phyloP scores from a whole-genome alignment of 139 green algal species.

The Auxenochlorella pyrenoidosa region DNA sequence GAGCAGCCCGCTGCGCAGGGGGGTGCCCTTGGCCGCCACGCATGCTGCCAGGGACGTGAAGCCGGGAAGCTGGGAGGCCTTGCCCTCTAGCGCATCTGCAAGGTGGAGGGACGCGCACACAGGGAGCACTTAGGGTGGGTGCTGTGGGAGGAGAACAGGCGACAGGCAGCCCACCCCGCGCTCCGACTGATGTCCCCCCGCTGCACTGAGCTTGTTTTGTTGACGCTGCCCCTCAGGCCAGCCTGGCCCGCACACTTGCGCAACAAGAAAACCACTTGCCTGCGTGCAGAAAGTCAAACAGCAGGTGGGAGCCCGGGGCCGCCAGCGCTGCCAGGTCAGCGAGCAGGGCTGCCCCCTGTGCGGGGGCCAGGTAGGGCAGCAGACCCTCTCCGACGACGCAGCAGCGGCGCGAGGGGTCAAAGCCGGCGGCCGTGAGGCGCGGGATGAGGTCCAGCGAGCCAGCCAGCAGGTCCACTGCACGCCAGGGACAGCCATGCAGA shows the following conservation, averaged over 20 bases:
- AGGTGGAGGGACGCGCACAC: not conserved
- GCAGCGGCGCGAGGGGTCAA: constrained; percentile 22
- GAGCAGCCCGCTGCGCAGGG: constrained; percentile 15
- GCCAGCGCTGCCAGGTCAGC: constrained; percentile 21
- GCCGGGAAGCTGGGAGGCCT: not conserved
- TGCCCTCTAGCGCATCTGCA: constrained; percentile 12
- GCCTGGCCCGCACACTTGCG: no score
- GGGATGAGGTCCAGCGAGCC: constrained; percentile 13
- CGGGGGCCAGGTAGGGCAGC: constrained; percentile 14
- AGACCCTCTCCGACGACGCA: constrained; percentile 18
- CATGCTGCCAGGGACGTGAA: constrained; percentile 19
- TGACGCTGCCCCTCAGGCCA: no score
- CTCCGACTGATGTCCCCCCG: no score
- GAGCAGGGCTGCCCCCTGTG: not conserved
- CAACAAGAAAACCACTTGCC: no score
- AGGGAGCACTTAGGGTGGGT: no score
- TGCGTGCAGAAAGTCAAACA: constrained; percentile 36
- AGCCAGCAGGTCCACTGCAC: not conserved
- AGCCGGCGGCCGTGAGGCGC: not conserved
- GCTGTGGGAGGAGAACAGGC: no score
- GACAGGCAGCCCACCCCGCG: no score
- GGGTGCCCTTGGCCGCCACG: constrained; percentile 26
- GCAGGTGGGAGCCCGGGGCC: constrained; percentile 17
- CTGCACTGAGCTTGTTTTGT: no score
- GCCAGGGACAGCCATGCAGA: not conserved